Conservation (phyloP, 345 rosid genomes). For the Eucalyptus pumila region DNA sequence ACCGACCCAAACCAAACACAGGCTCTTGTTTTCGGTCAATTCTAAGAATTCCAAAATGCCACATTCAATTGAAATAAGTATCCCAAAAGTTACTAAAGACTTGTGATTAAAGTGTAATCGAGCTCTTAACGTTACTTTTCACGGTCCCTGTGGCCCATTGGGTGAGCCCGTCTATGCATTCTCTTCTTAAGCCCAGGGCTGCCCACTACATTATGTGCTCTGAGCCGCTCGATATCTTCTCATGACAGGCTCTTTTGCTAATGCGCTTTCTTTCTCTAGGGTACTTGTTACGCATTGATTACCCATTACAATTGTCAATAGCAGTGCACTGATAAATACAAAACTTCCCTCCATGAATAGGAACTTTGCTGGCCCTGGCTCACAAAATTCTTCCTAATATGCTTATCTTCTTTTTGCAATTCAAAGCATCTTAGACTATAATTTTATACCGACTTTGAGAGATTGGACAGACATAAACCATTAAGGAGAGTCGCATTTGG, state of each 20-base stretch:
- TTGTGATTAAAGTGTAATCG: neutral
- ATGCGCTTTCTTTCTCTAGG: neutral
- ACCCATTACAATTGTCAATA: neutral
- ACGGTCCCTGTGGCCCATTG: neutral
- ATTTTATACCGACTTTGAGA: neutral
- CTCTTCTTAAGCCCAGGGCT: neutral
- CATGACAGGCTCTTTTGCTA: neutral
- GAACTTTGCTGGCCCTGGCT: neutral
- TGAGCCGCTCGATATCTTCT: neutral
- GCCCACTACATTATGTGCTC: neutral
- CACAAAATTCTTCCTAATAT: neutral
- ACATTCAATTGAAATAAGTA: neutral
- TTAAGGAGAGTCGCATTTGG: neutral
- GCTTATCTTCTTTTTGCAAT: neutral
- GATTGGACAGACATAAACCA: neutral
- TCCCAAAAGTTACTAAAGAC: neutral
- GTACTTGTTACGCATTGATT: neutral
- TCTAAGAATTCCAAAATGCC: neutral
- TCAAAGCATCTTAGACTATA: neutral
- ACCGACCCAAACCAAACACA: neutral
- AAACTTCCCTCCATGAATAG: neutral
- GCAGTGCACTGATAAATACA: neutral
- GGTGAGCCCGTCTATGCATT: neutral
- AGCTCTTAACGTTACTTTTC: neutral
- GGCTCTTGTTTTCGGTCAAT: neutral